phyloP scores from a whole-genome alignment of 179 eudicot genomes.

The Beta corolliflora region DNA sequence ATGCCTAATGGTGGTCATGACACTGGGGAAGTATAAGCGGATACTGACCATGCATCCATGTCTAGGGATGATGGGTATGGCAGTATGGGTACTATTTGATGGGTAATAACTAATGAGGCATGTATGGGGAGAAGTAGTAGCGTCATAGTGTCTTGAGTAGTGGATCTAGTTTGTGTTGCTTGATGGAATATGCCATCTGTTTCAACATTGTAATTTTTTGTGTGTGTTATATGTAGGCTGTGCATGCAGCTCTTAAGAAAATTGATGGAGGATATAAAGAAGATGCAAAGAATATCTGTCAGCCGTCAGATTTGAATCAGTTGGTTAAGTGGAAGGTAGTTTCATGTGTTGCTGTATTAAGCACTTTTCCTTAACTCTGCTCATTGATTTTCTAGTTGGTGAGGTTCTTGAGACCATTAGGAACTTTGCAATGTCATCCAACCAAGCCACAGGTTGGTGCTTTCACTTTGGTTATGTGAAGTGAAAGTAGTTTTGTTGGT shows the following conservation, averaged over 20 bases:
- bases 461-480: neutral
- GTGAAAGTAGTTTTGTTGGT: neutral
- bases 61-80: neutral
- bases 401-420: neutral
- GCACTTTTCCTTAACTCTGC: constrained; percentile 4
- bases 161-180: neutral
- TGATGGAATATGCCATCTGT: constrained; percentile 9
- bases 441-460: neutral
- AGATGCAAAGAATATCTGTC: constrained; percentile 61
- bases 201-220: constrained; percentile 8
- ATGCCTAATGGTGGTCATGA: neutral
- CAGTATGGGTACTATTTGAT: neutral
- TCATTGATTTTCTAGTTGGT: neutral
- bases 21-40: neutral
- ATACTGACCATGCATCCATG: neutral
- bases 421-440: neutral
- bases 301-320: constrained; percentile 44
- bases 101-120: neutral
- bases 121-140: neutral
- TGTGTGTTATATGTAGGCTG: constrained; percentile 45
- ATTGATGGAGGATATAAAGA: constrained; percentile 48
- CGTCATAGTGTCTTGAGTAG: neutral
- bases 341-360: neutral
- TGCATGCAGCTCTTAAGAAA: constrained; percentile 48
- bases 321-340: constrained; percentile 61